Conservation (phyloP, 495 filamentous ascomycete genomes). For the Lasiosphaeriaceae sp. region DNA sequence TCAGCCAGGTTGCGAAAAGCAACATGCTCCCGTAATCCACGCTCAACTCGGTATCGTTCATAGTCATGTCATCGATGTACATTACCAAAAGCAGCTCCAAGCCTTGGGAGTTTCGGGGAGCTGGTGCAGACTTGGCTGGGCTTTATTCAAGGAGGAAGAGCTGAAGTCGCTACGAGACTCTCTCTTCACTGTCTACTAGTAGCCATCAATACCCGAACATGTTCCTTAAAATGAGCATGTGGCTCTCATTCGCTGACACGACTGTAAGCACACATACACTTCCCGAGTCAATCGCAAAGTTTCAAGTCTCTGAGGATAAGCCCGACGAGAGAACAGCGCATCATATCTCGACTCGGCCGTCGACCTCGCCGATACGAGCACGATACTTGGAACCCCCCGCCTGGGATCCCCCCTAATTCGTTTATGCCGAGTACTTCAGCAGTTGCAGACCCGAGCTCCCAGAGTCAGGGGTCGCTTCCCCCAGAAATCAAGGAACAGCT, state of each 20-base stretch:
- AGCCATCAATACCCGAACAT: neutral
- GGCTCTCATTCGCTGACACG: neutral
- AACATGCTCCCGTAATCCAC: slow-evolving; percentile 4
- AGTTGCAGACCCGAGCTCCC: neutral
- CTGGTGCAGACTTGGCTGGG: slow-evolving; percentile 8
- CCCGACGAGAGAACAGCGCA: neutral
- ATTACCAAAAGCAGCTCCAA: slow-evolving; percentile 2
- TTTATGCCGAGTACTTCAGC: neutral
- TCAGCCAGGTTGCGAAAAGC: slow-evolving; percentile 4
- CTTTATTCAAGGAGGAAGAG: slow-evolving; percentile 6
- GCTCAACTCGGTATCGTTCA: slow-evolving; percentile 2
- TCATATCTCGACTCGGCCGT: neutral
- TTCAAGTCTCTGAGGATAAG: neutral
- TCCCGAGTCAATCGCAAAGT: slow-evolving; percentile 1
- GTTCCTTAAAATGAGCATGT: neutral
- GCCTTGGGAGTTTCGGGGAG: neutral
- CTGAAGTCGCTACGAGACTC: slow-evolving; percentile 4
- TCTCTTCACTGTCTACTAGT: slow-evolving; percentile 5
- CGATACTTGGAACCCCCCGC: neutral
- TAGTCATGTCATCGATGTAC: slow-evolving; percentile 12
- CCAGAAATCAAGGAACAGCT: neutral
- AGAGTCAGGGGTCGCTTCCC: neutral
- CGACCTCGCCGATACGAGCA: neutral
- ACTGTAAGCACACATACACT: neutral
- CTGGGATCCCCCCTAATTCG: neutral